Conservation (phyloP, 805 yeast species). For the Ogataea pilisensis region DNA sequence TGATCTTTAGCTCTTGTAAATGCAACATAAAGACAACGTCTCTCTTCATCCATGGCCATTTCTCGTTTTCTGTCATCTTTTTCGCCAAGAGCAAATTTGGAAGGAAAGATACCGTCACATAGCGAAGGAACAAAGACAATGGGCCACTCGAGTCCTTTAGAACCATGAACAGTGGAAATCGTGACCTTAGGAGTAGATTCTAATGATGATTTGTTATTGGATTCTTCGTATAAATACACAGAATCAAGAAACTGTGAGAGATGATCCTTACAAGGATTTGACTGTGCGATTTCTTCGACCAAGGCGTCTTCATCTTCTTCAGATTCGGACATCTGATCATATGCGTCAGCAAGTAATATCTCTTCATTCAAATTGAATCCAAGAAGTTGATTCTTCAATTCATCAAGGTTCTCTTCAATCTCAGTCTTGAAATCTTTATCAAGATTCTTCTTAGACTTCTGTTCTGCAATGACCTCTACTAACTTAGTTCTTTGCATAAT, state of each 20-base stretch:
- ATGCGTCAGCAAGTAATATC: slow-evolving; percentile 19
- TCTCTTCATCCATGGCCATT: slow-evolving; percentile 60
- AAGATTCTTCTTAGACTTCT: slow-evolving; percentile 16
- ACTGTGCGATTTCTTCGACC: slow-evolving; percentile 12
- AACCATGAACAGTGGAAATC: slow-evolving; percentile 83
- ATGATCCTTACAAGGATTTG: slow-evolving; percentile 20
- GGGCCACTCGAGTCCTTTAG: slow-evolving; percentile 96
- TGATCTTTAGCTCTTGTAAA: slow-evolving; percentile 71
- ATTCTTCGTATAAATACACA: slow-evolving; percentile 28
- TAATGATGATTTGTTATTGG: slow-evolving; percentile 7
- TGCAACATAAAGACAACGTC: slow-evolving; percentile 85
- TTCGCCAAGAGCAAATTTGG: slow-evolving; percentile 39
- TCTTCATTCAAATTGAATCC: slow-evolving; percentile 25
- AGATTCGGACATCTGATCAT: slow-evolving; percentile 9
- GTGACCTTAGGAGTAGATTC: slow-evolving; percentile 21
- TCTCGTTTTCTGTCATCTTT: slow-evolving; percentile 19
- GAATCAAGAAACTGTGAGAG: slow-evolving; percentile 31
- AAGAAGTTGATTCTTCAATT: slow-evolving; percentile 26
- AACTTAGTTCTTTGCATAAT: slow-evolving; percentile 19
- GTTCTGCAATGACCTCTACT: slow-evolving; percentile 15
- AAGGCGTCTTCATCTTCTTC: slow-evolving; percentile 16
- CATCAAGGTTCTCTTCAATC: slow-evolving; percentile 24
- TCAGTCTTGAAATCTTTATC: slow-evolving; percentile 19
- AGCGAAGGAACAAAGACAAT: slow-evolving; percentile 79
- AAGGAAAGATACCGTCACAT: slow-evolving; percentile 64